Conservation (phyloP, 2,329 filamentous ascomycete genomes). For the Fusarium sp. region DNA sequence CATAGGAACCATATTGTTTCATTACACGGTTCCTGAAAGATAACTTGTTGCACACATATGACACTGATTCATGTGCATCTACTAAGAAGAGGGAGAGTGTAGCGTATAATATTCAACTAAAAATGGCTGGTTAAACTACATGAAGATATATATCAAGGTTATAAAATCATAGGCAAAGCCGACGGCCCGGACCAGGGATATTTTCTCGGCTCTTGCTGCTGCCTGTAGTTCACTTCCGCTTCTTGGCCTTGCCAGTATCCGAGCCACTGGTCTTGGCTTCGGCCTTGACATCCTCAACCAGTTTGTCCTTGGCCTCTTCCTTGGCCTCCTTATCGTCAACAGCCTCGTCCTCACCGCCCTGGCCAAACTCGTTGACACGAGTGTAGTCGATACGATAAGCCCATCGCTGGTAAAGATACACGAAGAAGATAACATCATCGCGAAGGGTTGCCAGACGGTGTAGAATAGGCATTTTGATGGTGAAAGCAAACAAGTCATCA, state of each 20-base stretch:
- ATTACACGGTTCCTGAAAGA: background rate
- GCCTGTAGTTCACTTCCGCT: conserved; percentile 53
- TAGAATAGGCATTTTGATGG: conserved; percentile 98
- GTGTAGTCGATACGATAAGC: conserved; percentile 92
- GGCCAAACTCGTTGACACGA: conserved; percentile 96
- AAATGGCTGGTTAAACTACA: background rate
- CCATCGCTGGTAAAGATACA: conserved; percentile 95
- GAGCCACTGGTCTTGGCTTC: conserved; percentile 63
- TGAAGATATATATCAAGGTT: background rate
- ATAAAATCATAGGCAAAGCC: background rate
- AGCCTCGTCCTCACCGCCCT: conserved; percentile 92
- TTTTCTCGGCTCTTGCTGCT: background rate
- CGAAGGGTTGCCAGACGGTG: conserved; percentile 92
- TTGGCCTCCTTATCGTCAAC: conserved; percentile 75
- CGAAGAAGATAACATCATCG: conserved; percentile 98
- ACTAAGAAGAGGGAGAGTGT: background rate
- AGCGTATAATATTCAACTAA: background rate
- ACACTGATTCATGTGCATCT: background rate
- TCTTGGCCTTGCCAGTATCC: conserved; percentile 60
- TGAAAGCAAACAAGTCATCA: conserved; percentile 98
- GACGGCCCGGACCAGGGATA: background rate
- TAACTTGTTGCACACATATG: background rate
- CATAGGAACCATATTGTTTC: background rate
- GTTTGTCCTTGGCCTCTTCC: conserved; percentile 55
- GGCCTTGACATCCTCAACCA: conserved; percentile 53